These are phyloP conservation scores for Desmodesmus armatus DNA, from an alignment of 139 green algal genomes.

Conservation along the genomic window DNA sequence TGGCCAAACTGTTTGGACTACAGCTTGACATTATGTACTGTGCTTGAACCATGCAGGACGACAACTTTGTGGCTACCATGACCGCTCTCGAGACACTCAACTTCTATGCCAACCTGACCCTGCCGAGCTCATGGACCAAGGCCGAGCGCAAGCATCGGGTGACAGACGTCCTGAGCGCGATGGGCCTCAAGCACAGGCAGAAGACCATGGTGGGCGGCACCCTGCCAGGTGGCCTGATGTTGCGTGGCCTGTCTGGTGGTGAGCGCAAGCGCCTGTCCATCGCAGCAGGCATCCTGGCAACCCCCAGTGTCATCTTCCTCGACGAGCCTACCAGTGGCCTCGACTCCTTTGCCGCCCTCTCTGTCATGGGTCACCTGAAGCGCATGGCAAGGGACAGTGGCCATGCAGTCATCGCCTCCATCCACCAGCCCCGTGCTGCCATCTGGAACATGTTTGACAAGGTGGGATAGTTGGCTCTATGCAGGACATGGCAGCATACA, in stretches of 20 bases:
- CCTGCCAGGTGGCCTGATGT: conserved; percentile 76
- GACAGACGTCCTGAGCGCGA: background rate
- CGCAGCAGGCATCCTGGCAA: conserved; percentile 75
- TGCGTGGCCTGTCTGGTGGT: conserved; percentile 76
- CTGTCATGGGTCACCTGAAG: conserved; percentile 57
- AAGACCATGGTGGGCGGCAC: conserved; percentile 70
- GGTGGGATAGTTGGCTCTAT: conserved; percentile 29
- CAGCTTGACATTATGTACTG: background rate
- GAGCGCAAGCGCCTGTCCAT: conserved; percentile 92
- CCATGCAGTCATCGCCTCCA: conserved; percentile 76
- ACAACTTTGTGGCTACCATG: conserved; percentile 49
- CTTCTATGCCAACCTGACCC: conserved; percentile 43
- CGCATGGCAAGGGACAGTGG: conserved; percentile 68
- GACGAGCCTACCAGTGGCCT: conserved; percentile 90
- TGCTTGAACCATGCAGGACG: conserved; percentile 10
- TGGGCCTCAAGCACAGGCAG: conserved; percentile 5
- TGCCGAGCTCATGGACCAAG: background rate
- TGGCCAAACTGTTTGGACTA: conserved; percentile 31
- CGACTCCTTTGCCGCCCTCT: conserved; percentile 77
- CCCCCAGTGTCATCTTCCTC: conserved; percentile 67
- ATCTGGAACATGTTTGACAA: conserved; percentile 89
- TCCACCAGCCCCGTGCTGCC: conserved; percentile 83
- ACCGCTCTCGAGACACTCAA: conserved; percentile 16
- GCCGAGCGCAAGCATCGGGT: background rate
- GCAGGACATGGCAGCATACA: no score